These are phyloP conservation scores for Phyllosticta citrichinensis DNA, from an alignment of 2,329 filamentous ascomycete genomes.

Conservation along the genomic window DNA sequence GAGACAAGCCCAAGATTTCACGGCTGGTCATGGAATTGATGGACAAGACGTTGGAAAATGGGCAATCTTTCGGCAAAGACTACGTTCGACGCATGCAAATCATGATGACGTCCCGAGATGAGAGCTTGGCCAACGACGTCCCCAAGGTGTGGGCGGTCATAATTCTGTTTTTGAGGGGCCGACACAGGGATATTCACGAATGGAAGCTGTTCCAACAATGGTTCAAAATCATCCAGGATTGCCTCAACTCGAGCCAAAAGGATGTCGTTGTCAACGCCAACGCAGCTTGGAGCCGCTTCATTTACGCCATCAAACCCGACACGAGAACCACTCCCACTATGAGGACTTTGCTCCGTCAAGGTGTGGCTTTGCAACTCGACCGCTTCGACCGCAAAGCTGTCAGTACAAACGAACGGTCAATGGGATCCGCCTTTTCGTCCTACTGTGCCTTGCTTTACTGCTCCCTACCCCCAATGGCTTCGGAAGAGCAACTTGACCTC, in stretches of 20 bases:
- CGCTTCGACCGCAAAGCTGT: slow-evolving; percentile 52
- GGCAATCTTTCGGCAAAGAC: slow-evolving; percentile 57
- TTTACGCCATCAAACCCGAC: slow-evolving; percentile 62
- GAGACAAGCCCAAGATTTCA: slow-evolving; percentile 57
- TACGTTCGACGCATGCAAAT: slow-evolving; percentile 56
- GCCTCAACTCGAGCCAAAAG: slow-evolving; percentile 70
- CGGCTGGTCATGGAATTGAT: slow-evolving; percentile 57
- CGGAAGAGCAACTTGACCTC: slow-evolving; percentile 55
- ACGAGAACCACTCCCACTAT: slow-evolving; percentile 44
- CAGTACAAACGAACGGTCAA: slow-evolving; percentile 35
- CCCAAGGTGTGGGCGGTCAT: slow-evolving; percentile 85
- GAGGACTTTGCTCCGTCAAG: slow-evolving; percentile 53
- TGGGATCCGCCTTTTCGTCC: slow-evolving; percentile 56
- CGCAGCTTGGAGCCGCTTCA: slow-evolving; percentile 74
- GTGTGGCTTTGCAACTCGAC: slow-evolving; percentile 61
- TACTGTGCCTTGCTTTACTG: slow-evolving; percentile 80
- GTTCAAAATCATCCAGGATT: slow-evolving; percentile 69
- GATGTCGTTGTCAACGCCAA: slow-evolving; percentile 61
- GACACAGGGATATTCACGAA: slow-evolving; percentile 46
- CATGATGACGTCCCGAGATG: slow-evolving; percentile 44
- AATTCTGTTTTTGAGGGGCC: slow-evolving; percentile 60
- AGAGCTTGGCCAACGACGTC: slow-evolving; percentile 54
- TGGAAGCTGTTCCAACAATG: slow-evolving; percentile 70
- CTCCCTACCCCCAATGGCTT: slow-evolving; percentile 60
- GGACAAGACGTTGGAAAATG: slow-evolving; percentile 40